Evolutionary conservation across 2,329 filamentous ascomycete genomes (phyloP), one percentile per base, ranked within the genome.

Genomic region (Chaetomium sp.): DNA sequence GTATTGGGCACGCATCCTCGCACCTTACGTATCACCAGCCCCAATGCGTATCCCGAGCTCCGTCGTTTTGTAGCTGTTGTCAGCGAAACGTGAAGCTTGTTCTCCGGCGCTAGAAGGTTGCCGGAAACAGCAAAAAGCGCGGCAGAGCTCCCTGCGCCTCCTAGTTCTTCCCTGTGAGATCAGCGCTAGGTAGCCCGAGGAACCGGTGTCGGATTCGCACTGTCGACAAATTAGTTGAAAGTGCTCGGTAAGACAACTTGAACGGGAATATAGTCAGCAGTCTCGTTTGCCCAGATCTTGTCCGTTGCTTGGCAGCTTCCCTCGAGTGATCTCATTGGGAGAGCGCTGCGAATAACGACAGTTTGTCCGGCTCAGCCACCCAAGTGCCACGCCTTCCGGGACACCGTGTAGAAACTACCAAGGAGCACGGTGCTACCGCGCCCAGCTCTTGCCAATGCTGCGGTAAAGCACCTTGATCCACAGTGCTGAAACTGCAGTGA

Each of bases 291-390:
- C 45, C 45, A 63, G 35, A 27, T 31, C 35, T 64, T 55, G 53
- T 50, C 47, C 38, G 13, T 27, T 21, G 25, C 68, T 69, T 69
- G 68, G 68, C 68, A 42, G 64, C 59, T 63, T 64, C 57, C 63
- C 61, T 67, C 61, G 21, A 35, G 25, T 10, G 55, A 60, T 60
- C 29, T 61, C 35, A 64, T 63, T 66, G 66, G 56, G 50, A 50
- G 27, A 35, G 2, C 13, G 6, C 6, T 6, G 29, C 29, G 4
- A 13, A 33, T 35, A 59, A 10, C 16, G n/a, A 60, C 47, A 49
- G 23, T 51, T 51, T 31, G 27, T n/a, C 25, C 19, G 47, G 62
- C 66, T 66, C 60, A 67, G 67, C 67, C 67, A 65, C 65, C n/a
- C 29, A 33, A 35, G 33, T 51, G 62, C 50, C 66, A 63, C 64